Evolutionary conservation across 306 rosid genomes (phyloP).

Genomic region (Canavalia ensiformis): DNA sequence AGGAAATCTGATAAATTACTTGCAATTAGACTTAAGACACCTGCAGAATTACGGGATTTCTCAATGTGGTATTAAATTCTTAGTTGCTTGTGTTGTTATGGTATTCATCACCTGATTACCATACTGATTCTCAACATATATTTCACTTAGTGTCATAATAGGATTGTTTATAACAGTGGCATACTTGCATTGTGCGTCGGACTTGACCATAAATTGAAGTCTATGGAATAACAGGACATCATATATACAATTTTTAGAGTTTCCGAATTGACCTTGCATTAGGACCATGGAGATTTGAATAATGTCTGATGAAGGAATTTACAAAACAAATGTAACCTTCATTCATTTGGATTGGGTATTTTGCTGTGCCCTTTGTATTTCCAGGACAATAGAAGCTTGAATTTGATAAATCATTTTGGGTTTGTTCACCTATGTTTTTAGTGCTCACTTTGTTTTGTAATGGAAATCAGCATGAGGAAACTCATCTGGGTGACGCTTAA

Average conservation of each 20-base stretch:
- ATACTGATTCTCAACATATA: not conserved
- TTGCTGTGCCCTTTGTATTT: not conserved
- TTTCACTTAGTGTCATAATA: not conserved
- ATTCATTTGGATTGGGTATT: not conserved
- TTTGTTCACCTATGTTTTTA: too few species aligned
- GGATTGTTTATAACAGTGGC: not conserved
- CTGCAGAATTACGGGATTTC: conserved; percentile 1
- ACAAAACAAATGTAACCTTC: not conserved
- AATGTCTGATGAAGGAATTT: not conserved
- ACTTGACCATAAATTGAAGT: not conserved
- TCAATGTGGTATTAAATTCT: not conserved
- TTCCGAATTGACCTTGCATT: not conserved
- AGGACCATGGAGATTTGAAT: not conserved
- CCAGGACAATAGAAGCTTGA: not conserved
- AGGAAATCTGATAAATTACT: not conserved
- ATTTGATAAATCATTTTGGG: not conserved
- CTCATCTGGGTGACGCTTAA: not conserved
- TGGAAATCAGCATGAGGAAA: not conserved
- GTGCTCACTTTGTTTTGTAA: not conserved
- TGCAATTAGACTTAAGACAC: not conserved
- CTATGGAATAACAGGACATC: not conserved
- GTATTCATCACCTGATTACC: conserved; percentile 16
- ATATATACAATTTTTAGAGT: not conserved
- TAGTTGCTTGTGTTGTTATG: not conserved
- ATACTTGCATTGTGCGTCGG: not conserved